Conservation (phyloP, 495 filamentous ascomycete species). For the Achaetomiella virescens region DNA sequence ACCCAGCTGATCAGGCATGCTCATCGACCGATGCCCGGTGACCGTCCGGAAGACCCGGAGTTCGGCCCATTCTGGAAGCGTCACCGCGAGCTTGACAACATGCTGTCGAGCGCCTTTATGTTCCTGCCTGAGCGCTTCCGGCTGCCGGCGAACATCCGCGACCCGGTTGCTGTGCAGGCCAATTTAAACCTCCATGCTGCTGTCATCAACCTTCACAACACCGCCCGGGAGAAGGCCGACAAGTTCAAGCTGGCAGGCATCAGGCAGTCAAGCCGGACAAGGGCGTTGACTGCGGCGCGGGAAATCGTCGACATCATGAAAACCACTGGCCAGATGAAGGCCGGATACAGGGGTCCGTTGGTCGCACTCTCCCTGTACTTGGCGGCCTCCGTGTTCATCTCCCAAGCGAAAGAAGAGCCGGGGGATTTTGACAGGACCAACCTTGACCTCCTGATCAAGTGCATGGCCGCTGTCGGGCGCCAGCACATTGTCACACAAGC, state of each 20-base stretch:
- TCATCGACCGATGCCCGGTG: slow-evolving; percentile 34
- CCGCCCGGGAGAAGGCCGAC: slow-evolving; percentile 37
- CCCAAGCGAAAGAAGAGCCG: slow-evolving; percentile 26
- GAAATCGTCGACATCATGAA: slow-evolving; percentile 43
- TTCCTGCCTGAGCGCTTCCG: slow-evolving; percentile 39
- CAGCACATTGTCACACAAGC: slow-evolving; percentile 33
- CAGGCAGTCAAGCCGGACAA: slow-evolving; percentile 28
- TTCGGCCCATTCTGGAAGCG: slow-evolving; percentile 41
- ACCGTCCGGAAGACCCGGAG: slow-evolving; percentile 34
- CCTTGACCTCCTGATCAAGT: slow-evolving; percentile 36
- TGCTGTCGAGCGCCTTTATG: slow-evolving; percentile 41
- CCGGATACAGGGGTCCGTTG: slow-evolving; percentile 31
- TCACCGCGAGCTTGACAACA: slow-evolving; percentile 43
- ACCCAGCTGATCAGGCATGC: slow-evolving; percentile 37
- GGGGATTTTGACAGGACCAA: slow-evolving; percentile 16
- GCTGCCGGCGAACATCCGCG: slow-evolving; percentile 31
- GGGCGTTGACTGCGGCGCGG: slow-evolving; percentile 33
- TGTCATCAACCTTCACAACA: slow-evolving; percentile 40
- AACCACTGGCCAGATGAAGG: slow-evolving; percentile 26
- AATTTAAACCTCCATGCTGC: slow-evolving; percentile 43
- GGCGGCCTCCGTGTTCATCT: slow-evolving; percentile 36
- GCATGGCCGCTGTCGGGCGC: slow-evolving; percentile 35
- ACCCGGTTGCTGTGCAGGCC: slow-evolving; percentile 36
- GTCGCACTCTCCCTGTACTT: slow-evolving; percentile 39
- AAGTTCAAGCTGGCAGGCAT: slow-evolving; percentile 29